Percentiles rank a stretch among this genome's conserved stretches.
Evolutionary conservation across 257 asterid genomes (phyloP).

Genomic region (Nicotiana noctiflora): DNA sequence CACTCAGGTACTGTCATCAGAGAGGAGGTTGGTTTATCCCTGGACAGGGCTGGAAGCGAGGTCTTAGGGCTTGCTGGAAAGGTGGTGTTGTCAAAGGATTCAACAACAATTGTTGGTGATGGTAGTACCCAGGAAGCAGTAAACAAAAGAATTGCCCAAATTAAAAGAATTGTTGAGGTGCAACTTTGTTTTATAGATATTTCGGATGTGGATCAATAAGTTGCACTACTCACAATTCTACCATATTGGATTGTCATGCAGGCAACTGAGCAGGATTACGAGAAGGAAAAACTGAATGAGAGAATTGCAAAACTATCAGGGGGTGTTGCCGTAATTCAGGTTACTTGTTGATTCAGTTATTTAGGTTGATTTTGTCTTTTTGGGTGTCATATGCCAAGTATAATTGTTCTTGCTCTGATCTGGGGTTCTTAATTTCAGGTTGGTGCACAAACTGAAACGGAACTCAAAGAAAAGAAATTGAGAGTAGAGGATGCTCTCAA

Average conservation of each 20-base stretch:
- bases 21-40: constrained; percentile 78
- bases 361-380: background rate
- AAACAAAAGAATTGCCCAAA: constrained; percentile 70
- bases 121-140: constrained; percentile 95
- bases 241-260: constrained; percentile 18
- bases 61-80: constrained; percentile 92
- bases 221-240: background rate
- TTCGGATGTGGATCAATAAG: background rate
- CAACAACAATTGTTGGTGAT: constrained; percentile 91
- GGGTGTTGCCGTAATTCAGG: constrained; percentile 99
- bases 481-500: constrained; percentile 99
- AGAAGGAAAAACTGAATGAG: constrained; percentile 80
- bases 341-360: constrained; percentile 10
- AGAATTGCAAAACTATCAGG: constrained; percentile 94
- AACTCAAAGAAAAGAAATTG: constrained; percentile 92
- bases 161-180: constrained; percentile 81
- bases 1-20: constrained; percentile 78
- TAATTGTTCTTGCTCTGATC: background rate
- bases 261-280: constrained; percentile 92
- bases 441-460: constrained; percentile 98
- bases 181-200: background rate
- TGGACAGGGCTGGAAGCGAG: constrained; percentile 85
- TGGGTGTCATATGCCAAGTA: background rate
- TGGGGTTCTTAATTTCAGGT: constrained; percentile 41
- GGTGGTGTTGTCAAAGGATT: constrained; percentile 83